Evolutionary conservation across 805 yeast genomes (phyloP), one percentile per base, ranked within the genome.

Genomic region (Candida bentonensis): DNA sequence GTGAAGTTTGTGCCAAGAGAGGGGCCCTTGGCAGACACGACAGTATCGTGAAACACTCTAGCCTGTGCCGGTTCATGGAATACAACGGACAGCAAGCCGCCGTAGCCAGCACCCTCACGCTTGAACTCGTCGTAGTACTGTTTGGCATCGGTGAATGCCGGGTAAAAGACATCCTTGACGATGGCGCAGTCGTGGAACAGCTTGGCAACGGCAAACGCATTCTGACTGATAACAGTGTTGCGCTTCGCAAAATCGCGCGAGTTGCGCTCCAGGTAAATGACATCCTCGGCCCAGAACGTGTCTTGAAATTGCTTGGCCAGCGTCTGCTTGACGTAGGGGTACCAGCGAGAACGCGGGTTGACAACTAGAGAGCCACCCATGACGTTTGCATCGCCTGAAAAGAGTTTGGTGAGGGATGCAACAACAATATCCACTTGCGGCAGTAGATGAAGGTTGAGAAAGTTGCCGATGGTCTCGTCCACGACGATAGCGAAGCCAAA

Each of bases 381-480:
- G 43, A 89, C 96, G 56, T 89, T 87, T 25, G 95, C 81, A 59
- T 86, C 96, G 21, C 97, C 96, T 28, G 89, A 79, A 59, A 92
- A 92, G 15, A 88, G 82, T 60, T 92, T 92, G 9, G 96, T 88
- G 49, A 92, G 68, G 5, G 96, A 85, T 25, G 89, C 75, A 26
- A 80, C 92, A 15, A 84, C 82, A 42, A 88, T 72, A 61, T 92
- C 99, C n/a, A 85, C 79, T 58, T 75, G 82, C 20, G 85, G 82
- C 46, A 86, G 67, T 3, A 82, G 82, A 52, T 85, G 82, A 42
- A 87, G 73, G 62, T 92, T 92, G 48, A 82, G 70, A 56, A 86
- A 80, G 55, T 92, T 92, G 15, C 96, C 96, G 21, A 88, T 82
- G 1, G 97, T 92, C 58, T 92, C 98, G 63, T 92, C 98, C 33